phyloP scores from a whole-genome alignment of 2,329 filamentous ascomycete genomes.

The Alternaria triticina region DNA sequence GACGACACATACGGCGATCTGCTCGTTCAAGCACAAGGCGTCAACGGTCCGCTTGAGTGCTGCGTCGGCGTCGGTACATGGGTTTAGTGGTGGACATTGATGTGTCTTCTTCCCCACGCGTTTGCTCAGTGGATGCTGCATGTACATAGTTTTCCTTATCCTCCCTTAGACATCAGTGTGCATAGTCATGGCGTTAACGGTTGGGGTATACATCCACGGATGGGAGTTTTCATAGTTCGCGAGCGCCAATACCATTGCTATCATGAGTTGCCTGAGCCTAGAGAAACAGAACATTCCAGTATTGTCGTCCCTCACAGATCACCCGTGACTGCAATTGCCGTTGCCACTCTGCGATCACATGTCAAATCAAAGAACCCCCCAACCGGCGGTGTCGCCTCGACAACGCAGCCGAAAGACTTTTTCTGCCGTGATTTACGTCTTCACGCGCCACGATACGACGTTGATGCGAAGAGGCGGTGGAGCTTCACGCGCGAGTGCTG shows the following conservation, averaged over 20 bases:
- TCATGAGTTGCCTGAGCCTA: background rate
- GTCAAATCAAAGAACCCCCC: background rate
- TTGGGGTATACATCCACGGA: background rate
- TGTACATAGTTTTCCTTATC: background rate
- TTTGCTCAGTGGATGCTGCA: slow-evolving; percentile 2
- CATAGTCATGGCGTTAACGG: background rate
- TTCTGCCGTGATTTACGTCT: background rate
- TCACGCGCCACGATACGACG: slow-evolving; percentile 1
- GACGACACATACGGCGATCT: slow-evolving; percentile 4
- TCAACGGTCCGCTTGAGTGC: slow-evolving; percentile 6
- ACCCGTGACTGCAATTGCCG: background rate
- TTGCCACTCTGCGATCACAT: slow-evolving; percentile 1
- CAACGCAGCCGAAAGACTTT: slow-evolving; percentile 5
- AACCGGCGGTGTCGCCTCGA: slow-evolving; percentile 7
- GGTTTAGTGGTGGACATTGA: background rate
- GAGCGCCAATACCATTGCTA: background rate
- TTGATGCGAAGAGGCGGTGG: slow-evolving; percentile 10
- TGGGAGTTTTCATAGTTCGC: background rate
- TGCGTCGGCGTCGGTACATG: slow-evolving; percentile 1
- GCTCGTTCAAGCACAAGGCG: slow-evolving; percentile 1
- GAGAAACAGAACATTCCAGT: background rate
- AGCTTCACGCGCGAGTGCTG: background rate
- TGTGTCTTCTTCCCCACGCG: background rate
- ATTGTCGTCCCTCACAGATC: background rate
- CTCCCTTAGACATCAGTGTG: background rate